Evolutionary conservation across 2,329 filamentous ascomycete species (phyloP).

Genomic region (Trichoderma asperellum): DNA sequence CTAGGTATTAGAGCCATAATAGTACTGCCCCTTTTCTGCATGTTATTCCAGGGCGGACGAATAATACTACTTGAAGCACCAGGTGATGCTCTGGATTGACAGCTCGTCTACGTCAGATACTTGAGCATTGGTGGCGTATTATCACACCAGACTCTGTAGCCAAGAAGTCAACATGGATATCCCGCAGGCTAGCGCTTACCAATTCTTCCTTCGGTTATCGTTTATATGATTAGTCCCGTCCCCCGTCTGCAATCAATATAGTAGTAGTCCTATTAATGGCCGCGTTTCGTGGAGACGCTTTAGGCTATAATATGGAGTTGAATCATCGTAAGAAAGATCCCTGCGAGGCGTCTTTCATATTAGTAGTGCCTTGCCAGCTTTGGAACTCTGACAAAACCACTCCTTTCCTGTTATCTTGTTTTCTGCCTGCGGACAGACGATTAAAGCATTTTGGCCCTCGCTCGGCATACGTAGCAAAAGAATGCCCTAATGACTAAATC

Average conservation of each 20-base stretch:
- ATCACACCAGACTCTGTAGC: neutral
- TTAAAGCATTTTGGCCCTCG: neutral
- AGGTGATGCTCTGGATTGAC: constrained; percentile 1
- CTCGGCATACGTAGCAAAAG: neutral
- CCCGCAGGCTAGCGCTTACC: constrained; percentile 20
- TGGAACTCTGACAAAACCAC: neutral
- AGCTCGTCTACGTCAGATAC: constrained; percentile 12
- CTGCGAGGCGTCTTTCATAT: constrained; percentile 15
- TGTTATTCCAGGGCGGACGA: neutral
- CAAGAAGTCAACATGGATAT: constrained; percentile 5
- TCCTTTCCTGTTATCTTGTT: constrained; percentile 1
- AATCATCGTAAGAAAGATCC: constrained; percentile 2
- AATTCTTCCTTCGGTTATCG: neutral
- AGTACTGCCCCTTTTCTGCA: neutral
- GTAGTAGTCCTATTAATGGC: neutral
- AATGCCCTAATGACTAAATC: constrained; percentile 22
- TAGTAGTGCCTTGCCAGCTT: neutral
- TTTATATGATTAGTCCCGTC: constrained; percentile 10
- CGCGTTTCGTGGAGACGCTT: constrained; percentile 8
- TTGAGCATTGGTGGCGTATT: neutral
- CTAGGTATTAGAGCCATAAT: neutral
- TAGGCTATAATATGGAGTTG: constrained; percentile 12
- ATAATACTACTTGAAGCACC: neutral
- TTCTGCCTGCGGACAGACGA: neutral
- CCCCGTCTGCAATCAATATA: no score